Evolutionary conservation across 1,284 basidiomycete species (phyloP).

Genomic region (Athelia psychrophila): DNA sequence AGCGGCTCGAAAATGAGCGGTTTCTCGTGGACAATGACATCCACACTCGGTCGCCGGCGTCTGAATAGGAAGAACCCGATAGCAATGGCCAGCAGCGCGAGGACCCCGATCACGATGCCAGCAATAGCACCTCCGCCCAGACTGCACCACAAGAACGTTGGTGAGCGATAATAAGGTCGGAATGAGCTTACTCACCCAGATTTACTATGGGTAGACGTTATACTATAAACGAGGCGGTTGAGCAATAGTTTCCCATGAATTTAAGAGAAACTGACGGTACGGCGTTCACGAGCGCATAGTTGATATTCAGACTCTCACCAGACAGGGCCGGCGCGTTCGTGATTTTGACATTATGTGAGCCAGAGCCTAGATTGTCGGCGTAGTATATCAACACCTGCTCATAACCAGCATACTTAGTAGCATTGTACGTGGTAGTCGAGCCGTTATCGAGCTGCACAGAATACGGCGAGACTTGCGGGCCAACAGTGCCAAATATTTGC

Average conservation of each 20-base stretch:
- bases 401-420: slow-evolving; percentile 4
- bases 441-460: slow-evolving; percentile 16
- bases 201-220: background rate
- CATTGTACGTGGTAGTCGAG: slow-evolving; percentile 9
- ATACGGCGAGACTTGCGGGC: slow-evolving; percentile 15
- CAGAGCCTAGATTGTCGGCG: slow-evolving; percentile 17
- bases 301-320: background rate
- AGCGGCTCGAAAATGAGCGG: background rate
- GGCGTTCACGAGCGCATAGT: background rate
- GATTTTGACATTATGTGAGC: slow-evolving; percentile 14
- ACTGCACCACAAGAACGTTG: background rate
- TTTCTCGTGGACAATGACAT: background rate
- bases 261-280: background rate
- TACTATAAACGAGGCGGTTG: background rate
- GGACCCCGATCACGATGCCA: background rate
- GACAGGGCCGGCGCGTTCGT: slow-evolving; percentile 6
- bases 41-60: background rate
- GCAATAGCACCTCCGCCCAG: background rate
- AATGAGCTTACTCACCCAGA: background rate
- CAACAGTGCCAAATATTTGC: slow-evolving; percentile 18
- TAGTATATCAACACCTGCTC: slow-evolving; percentile 15
- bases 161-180: background rate
- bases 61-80: background rate
- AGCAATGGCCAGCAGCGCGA: background rate
- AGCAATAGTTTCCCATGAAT: background rate